These are phyloP conservation scores for Macaranga tanarius DNA, from an alignment of 441 rosid genomes.

Conservation along the genomic window DNA sequence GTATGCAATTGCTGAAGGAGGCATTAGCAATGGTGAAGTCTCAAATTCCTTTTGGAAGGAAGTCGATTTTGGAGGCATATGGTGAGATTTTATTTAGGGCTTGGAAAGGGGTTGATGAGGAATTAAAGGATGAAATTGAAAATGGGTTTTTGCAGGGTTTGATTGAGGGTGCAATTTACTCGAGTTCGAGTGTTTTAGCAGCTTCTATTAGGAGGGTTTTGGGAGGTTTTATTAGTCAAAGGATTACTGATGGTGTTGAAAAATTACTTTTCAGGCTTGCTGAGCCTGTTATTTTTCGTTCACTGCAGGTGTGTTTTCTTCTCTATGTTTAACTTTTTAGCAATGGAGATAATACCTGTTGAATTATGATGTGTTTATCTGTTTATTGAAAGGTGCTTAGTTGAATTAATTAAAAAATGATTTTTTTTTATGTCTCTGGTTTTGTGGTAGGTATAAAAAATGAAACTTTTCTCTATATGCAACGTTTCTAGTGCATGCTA, in stretches of 20 bases:
- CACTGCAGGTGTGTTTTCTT: slow-evolving; percentile 60
- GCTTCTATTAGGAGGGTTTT: slow-evolving; percentile 80
- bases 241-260: slow-evolving; percentile 77
- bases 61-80: slow-evolving; percentile 82
- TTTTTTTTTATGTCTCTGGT: background rate
- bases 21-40: slow-evolving; percentile 77
- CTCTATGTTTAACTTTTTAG: background rate
- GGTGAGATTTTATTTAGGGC: slow-evolving; percentile 72
- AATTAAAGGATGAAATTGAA: slow-evolving; percentile 65
- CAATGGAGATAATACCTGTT: background rate
- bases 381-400: background rate
- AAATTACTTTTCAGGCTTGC: slow-evolving; percentile 76
- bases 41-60: slow-evolving; percentile 83
- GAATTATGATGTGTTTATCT: background rate
- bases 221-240: slow-evolving; percentile 71
- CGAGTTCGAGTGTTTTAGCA: slow-evolving; percentile 48
- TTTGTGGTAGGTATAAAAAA: background rate
- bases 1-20: slow-evolving; percentile 70
- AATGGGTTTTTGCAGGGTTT: slow-evolving; percentile 67
- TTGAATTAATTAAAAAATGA: background rate
- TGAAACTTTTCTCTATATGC: background rate
- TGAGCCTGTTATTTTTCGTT: slow-evolving; percentile 88
- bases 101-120: slow-evolving; percentile 73
- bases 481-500: background rate
- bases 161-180: slow-evolving; percentile 72